These are phyloP conservation scores for Camellia japonica DNA, from an alignment of 148 eudicot species.

Conservation along the genomic window DNA sequence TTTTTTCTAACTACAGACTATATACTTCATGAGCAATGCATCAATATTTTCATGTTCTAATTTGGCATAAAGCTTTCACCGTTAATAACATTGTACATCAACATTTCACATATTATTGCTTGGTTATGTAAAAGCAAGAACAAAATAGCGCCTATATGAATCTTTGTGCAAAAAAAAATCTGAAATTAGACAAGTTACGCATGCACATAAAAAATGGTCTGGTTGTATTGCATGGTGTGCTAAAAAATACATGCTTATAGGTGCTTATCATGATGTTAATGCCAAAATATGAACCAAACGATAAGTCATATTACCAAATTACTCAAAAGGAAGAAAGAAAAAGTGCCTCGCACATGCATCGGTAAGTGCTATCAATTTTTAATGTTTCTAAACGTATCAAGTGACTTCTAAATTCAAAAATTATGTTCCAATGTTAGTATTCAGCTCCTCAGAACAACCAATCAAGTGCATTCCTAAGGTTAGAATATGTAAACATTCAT, in stretches of 20 bases:
- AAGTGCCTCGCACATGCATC: too few species aligned
- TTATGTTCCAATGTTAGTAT: not conserved
- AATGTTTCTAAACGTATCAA: not conserved
- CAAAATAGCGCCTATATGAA: not conserved
- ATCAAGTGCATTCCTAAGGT: not conserved
- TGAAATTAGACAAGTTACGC: not conserved
- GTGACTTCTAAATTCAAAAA: not conserved
- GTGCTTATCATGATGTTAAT: too few species aligned
- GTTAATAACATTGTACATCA: not conserved
- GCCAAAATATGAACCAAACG: too few species aligned
- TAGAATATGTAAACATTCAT: not conserved
- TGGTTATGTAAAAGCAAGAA: conserved; percentile 1
- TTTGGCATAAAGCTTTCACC: not conserved
- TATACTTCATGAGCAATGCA: not conserved
- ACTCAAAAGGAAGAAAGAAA: not conserved
- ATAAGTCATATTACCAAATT: not conserved
- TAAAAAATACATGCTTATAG: not conserved
- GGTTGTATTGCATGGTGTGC: not conserved
- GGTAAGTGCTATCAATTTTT: not conserved
- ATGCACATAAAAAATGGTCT: not conserved
- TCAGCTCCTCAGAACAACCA: conserved; percentile 7
- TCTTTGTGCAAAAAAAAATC: not conserved
- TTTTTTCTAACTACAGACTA: not conserved
- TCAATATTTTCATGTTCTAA: not conserved
- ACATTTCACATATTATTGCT: not conserved